These are phyloP conservation scores for Starmerella bombicola DNA, from an alignment of 805 yeast species.

Conservation along the genomic window DNA sequence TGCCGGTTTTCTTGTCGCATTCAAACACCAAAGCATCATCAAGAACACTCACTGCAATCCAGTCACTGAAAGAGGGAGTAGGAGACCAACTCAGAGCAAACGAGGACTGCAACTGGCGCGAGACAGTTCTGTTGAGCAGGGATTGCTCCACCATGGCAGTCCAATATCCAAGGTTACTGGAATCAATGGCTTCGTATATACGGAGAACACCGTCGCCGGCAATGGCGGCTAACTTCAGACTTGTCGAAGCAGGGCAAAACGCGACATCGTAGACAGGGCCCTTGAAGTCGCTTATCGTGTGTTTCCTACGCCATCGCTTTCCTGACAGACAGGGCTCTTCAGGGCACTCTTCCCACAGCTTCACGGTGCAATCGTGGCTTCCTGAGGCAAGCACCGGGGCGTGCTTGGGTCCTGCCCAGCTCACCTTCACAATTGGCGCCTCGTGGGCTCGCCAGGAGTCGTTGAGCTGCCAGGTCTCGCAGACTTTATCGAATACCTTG, in stretches of 20 bases:
- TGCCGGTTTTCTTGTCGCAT: conserved; percentile 37
- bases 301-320: conserved; percentile 64
- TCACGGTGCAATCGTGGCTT: conserved; percentile 79
- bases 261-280: conserved; percentile 85
- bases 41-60: conserved; percentile 67
- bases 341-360: conserved; percentile 81
- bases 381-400: conserved; percentile 79
- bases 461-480: conserved; percentile 63
- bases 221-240: conserved; percentile 70
- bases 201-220: conserved; percentile 82
- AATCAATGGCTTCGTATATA: conserved; percentile 78
- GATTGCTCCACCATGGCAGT: conserved; percentile 58
- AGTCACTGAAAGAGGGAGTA: conserved; percentile 68
- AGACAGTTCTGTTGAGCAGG: conserved; percentile 51
- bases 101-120: conserved; percentile 69
- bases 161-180: conserved; percentile 80
- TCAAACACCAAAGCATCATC: conserved; percentile 74
- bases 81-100: conserved; percentile 87
- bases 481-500: conserved; percentile 64
- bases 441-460: conserved; percentile 97
- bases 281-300: conserved; percentile 70
- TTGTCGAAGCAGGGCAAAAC: conserved; percentile 76
- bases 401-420: conserved; percentile 92
- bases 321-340: conserved; percentile 70
- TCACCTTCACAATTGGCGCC: conserved; percentile 64